phyloP scores from a whole-genome alignment of 1,284 basidiomycete species.

The Pisolithus thermaeus region DNA sequence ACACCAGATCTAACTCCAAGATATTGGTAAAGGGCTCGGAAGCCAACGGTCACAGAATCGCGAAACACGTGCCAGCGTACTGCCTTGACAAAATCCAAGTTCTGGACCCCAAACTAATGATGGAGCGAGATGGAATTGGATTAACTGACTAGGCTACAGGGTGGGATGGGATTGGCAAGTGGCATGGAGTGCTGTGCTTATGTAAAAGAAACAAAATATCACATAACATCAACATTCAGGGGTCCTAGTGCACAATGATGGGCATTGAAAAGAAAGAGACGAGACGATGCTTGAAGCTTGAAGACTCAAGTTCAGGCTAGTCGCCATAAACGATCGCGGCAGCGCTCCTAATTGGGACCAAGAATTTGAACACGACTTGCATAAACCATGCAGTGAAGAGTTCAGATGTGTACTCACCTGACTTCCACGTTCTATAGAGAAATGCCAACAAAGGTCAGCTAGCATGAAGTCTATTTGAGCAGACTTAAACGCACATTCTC shows the following conservation, averaged over 20 bases:
- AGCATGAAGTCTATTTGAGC: background rate
- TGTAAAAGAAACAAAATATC: too few species aligned
- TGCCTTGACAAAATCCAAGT: too few species aligned
- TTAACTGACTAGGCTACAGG: too few species aligned
- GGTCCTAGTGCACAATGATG: too few species aligned
- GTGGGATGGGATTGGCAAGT: too few species aligned
- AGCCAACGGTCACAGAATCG: background rate
- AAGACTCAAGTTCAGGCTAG: background rate
- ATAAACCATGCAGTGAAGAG: too few species aligned
- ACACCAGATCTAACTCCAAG: background rate
- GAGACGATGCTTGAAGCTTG: background rate
- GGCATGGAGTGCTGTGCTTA: too few species aligned
- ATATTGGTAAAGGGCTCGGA: background rate
- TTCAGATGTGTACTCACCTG: conserved; percentile 17
- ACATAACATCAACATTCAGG: too few species aligned
- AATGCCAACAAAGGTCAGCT: background rate
- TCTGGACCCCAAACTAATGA: too few species aligned
- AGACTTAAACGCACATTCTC: conserved; percentile 29
- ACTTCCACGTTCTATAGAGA: conserved; percentile 21
- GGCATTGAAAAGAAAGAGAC: too few species aligned
- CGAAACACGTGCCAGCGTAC: background rate
- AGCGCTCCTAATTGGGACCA: conserved; percentile 24
- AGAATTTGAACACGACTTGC: background rate
- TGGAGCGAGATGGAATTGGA: too few species aligned
- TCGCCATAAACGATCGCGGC: conserved; percentile 35